Conservation (phyloP, 1,284 basidiomycete species). For the Trametes polyzona region DNA sequence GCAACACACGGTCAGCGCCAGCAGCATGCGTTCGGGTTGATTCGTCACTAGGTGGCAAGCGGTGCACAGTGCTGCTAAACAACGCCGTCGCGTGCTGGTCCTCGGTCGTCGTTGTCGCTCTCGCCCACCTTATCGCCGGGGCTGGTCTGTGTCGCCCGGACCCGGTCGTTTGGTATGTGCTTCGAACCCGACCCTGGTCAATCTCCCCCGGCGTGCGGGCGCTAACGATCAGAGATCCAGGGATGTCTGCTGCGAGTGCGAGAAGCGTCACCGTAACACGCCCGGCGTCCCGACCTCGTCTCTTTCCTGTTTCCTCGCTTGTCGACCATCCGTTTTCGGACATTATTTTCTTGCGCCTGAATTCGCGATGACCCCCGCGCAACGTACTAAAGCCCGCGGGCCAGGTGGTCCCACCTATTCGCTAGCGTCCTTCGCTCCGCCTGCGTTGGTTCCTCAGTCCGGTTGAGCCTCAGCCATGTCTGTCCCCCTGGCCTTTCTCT, state of each 20-base stretch:
- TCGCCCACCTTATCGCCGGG: constrained; percentile 25
- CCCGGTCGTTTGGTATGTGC: constrained; percentile 9
- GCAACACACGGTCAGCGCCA: constrained; percentile 13
- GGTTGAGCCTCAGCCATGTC: constrained; percentile 17
- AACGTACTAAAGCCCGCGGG: background rate
- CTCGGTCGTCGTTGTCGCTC: no score
- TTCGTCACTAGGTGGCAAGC: constrained; percentile 6
- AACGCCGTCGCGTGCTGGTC: constrained; percentile 1
- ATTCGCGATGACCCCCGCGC: background rate
- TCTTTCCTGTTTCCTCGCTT: constrained; percentile 5
- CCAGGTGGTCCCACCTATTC: background rate
- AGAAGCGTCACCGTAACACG: background rate
- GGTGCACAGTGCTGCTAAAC: background rate
- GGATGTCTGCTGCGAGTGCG: background rate
- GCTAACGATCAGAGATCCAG: constrained; percentile 6
- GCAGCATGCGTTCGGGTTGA: constrained; percentile 9
- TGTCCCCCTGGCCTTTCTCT: constrained; percentile 24
- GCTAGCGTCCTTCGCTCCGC: constrained; percentile 7
- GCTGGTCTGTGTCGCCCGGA: constrained; percentile 1
- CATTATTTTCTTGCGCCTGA: background rate
- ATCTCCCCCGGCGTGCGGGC: background rate
- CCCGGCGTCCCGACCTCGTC: background rate
- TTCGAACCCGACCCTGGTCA: constrained; percentile 4
- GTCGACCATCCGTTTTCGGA: background rate
- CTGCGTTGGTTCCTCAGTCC: constrained; percentile 2